Conservation (phyloP, 148 eudicot genomes). For the Vaccinium vitisidaea region DNA sequence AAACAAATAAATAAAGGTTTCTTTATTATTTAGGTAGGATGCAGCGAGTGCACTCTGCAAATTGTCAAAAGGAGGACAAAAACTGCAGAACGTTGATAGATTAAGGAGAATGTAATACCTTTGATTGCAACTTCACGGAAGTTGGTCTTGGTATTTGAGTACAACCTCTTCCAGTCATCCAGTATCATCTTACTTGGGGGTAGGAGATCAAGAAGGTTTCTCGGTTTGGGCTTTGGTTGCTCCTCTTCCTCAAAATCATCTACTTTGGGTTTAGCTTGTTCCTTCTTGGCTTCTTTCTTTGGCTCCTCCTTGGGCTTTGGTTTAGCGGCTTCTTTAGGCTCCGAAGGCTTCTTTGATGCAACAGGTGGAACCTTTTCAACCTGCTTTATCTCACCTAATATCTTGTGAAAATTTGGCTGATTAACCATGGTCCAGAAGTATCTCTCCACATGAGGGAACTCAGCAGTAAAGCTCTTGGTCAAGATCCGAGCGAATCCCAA, state of each 20-base stretch:
- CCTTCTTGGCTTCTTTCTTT: conserved; percentile 46
- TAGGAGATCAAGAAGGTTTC: conserved; percentile 7
- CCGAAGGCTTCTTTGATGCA: conserved; percentile 36
- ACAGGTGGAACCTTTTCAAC: conserved; percentile 37
- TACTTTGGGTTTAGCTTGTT: conserved; percentile 40
- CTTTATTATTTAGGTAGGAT: not conserved
- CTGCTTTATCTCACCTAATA: conserved; percentile 22
- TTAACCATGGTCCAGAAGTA: conserved; percentile 58
- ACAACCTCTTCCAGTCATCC: conserved; percentile 14
- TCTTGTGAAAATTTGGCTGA: conserved; percentile 21
- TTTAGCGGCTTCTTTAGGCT: conserved; percentile 38
- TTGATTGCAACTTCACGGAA: conserved; percentile 10
- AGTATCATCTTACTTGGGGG: conserved; percentile 15
- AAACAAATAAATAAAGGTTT: not conserved
- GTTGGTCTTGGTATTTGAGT: conserved; percentile 15
- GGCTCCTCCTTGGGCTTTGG: conserved; percentile 49
- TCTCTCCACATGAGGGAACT: conserved; percentile 45
- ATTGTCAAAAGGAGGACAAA: not conserved
- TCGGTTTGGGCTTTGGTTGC: conserved; percentile 12
- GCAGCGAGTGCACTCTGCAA: not conserved
- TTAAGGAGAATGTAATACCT: not conserved
- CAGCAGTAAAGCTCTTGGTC: conserved; percentile 58
- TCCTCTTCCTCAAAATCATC: conserved; percentile 27
- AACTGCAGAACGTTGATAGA: not conserved
- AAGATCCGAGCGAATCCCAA: conserved; percentile 31